These are phyloP conservation scores for Eucalyptus brandiana DNA, from an alignment of 345 rosid species.

Conservation along the genomic window DNA sequence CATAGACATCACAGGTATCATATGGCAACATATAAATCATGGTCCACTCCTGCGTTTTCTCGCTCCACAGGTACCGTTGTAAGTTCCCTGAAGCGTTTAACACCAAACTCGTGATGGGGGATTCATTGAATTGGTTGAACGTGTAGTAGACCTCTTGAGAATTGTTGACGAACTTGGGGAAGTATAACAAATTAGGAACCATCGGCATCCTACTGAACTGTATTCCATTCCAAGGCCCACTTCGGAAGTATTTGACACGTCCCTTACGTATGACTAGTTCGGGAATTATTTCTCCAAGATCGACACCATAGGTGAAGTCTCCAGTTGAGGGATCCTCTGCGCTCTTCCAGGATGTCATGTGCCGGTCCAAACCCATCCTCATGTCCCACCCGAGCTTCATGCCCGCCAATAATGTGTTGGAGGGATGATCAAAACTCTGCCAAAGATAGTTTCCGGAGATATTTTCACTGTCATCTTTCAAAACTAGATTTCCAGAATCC, in stretches of 20 bases:
- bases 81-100: neutral
- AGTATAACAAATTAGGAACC: neutral
- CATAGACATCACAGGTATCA: neutral
- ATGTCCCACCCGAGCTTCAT: slow-evolving; percentile 22
- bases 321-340: slow-evolving; percentile 14
- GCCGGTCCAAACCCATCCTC: neutral
- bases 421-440: slow-evolving; percentile 25
- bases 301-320: slow-evolving; percentile 1
- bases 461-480: neutral
- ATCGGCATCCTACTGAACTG: neutral
- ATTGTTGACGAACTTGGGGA: neutral
- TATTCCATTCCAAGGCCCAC: neutral
- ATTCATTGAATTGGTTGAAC: neutral
- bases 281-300: slow-evolving; percentile 5
- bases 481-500: slow-evolving; percentile 16
- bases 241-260: neutral
- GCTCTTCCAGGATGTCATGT: slow-evolving; percentile 12
- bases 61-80: neutral
- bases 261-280: neutral
- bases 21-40: neutral
- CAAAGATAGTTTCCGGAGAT: neutral
- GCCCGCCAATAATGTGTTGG: slow-evolving; percentile 11
- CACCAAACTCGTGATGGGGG: neutral
- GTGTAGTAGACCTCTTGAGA: neutral
- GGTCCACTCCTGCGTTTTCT: neutral